These are phyloP conservation scores for Aspergillus saccharolyticus DNA, from an alignment of 495 filamentous ascomycete species.

Conservation along the genomic window DNA sequence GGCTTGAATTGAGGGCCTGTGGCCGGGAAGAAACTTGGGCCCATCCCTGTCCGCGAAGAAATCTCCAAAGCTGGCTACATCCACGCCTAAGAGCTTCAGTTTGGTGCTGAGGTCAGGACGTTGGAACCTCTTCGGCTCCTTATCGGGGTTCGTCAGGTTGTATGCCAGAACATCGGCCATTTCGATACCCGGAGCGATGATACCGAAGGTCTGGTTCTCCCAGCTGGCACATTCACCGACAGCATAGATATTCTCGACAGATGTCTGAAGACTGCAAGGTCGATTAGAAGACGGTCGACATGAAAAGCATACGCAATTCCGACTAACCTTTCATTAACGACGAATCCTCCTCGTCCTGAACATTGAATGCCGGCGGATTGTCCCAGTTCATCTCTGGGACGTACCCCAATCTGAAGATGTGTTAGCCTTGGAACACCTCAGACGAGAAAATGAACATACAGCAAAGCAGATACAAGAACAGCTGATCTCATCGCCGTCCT, in stretches of 20 bases:
- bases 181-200: constrained; percentile 91
- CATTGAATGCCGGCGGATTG: constrained; percentile 65
- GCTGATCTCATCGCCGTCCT: constrained; percentile 77
- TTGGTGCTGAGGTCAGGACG: constrained; percentile 91
- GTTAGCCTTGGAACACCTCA: background rate
- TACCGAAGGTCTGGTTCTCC: constrained; percentile 87
- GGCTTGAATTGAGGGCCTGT: constrained; percentile 28
- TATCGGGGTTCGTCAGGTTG: constrained; percentile 83
- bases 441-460: constrained; percentile 32
- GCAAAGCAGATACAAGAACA: constrained; percentile 90
- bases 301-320: background rate
- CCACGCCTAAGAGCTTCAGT: constrained; percentile 86
- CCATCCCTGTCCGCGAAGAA: constrained; percentile 94
- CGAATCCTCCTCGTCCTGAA: constrained; percentile 70
- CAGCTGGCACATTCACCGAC: constrained; percentile 95
- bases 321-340: constrained; percentile 61
- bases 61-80: constrained; percentile 93
- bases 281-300: background rate
- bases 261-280: constrained; percentile 59
- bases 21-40: constrained; percentile 65
- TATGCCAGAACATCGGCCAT: constrained; percentile 97
- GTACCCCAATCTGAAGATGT: constrained; percentile 63
- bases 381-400: constrained; percentile 78
- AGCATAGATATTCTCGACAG: constrained; percentile 71
- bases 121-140: constrained; percentile 67